These are phyloP conservation scores for Cystobasidium pallidum DNA, from an alignment of 1,284 basidiomycete species.

Conservation along the genomic window DNA sequence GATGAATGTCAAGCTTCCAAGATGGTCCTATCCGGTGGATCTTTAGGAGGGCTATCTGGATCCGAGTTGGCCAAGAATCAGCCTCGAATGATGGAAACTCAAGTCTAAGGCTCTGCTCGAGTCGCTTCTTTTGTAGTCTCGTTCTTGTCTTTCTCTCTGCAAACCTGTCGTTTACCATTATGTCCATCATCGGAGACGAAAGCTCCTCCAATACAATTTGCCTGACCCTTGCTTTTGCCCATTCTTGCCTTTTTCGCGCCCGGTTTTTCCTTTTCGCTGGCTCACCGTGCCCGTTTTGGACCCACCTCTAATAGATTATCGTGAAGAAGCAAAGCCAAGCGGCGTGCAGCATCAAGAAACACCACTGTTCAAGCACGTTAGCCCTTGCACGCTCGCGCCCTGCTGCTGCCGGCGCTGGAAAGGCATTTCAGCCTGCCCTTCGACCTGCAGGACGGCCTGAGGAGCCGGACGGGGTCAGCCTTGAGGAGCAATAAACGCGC, in stretches of 20 bases:
- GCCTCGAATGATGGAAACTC: conserved; percentile 38
- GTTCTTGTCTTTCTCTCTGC: neutral
- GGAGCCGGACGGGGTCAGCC: too few species aligned
- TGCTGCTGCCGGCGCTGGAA: neutral
- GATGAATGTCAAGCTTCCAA: conserved; percentile 41
- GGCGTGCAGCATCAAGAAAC: neutral
- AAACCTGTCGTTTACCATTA: neutral
- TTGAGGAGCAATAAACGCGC: neutral
- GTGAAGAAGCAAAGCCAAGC: neutral
- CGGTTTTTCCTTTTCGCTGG: conserved; percentile 1
- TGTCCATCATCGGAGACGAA: too few species aligned
- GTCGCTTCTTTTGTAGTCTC: too few species aligned
- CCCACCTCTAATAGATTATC: too few species aligned
- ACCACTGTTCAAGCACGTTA: neutral
- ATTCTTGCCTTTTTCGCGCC: neutral
- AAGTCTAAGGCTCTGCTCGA: conserved; percentile 1
- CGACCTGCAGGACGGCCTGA: neutral
- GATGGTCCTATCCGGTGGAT: conserved; percentile 37
- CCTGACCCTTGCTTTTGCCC: neutral
- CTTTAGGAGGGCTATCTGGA: conserved; percentile 13
- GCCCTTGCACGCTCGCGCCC: neutral
- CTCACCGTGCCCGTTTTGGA: too few species aligned
- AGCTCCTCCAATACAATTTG: neutral
- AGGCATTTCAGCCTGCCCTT: neutral
- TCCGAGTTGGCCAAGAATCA: conserved; percentile 10